Evolutionary conservation across 805 yeast species (phyloP).

Genomic region (Kazachstania bromeliacearum): DNA sequence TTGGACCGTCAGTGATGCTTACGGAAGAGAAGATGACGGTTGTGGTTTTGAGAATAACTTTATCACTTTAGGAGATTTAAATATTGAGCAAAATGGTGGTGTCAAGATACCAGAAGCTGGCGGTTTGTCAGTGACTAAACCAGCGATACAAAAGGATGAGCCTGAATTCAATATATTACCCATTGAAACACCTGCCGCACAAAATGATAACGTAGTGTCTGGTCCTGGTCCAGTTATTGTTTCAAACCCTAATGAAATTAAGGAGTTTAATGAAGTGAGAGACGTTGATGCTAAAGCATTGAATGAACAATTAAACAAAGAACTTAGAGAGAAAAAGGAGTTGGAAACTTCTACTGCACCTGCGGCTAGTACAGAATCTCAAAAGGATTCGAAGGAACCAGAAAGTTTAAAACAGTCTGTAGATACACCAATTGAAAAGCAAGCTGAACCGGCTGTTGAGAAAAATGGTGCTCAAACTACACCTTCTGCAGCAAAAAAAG

Average conservation of each 20-base stretch:
- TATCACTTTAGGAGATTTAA: constrained; percentile 12
- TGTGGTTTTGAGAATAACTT: constrained; percentile 34
- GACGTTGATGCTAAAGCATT: constrained; percentile 51
- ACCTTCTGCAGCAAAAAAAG: constrained; percentile 3
- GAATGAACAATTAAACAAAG: constrained; percentile 35
- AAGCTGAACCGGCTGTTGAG: neutral
- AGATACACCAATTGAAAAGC: neutral
- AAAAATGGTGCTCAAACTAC: neutral
- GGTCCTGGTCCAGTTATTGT: constrained; percentile 60
- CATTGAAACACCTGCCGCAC: constrained; percentile 32
- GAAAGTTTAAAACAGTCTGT: neutral
- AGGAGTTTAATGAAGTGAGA: constrained; percentile 50
- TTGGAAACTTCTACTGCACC: neutral
- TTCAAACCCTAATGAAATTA: constrained; percentile 50
- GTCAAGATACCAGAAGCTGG: constrained; percentile 40
- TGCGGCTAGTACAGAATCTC: neutral
- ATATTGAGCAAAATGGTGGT: constrained; percentile 15
- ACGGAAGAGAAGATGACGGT: constrained; percentile 37
- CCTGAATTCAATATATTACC: constrained; percentile 35
- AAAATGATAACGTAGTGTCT: constrained; percentile 41
- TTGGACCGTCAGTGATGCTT: constrained; percentile 41
- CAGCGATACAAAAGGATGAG: constrained; percentile 4
- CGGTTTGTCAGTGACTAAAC: constrained; percentile 29
- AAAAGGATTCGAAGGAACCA: constrained; percentile 1
- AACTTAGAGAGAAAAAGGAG: constrained; percentile 10